Evolutionary conservation across 805 yeast genomes (phyloP).

Genomic region (Hanseniaspora opuntiae): DNA sequence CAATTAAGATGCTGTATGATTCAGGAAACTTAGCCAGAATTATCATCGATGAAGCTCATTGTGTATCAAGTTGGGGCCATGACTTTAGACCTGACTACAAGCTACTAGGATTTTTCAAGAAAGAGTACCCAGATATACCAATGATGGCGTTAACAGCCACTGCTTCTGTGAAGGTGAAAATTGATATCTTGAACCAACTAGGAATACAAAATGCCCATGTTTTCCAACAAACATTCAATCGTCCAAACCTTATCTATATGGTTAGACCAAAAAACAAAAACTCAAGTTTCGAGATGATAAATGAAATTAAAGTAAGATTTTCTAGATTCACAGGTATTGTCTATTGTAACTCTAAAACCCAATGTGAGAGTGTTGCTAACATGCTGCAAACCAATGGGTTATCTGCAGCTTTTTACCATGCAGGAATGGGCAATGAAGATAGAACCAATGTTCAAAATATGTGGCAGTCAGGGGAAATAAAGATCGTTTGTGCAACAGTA

Average conservation of each 20-base stretch:
- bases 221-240: constrained; percentile 80
- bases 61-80: constrained; percentile 98
- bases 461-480: constrained; percentile 66
- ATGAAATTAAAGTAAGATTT: constrained; percentile 40
- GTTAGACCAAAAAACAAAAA: constrained; percentile 52
- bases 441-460: constrained; percentile 54
- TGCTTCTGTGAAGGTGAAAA: constrained; percentile 77
- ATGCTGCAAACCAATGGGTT: constrained; percentile 48
- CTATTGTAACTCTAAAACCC: constrained; percentile 79
- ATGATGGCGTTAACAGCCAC: constrained; percentile 95
- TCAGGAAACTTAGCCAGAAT: constrained; percentile 58
- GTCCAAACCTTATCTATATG: constrained; percentile 72
- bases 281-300: constrained; percentile 42
- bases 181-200: constrained; percentile 74
- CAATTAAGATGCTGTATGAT: constrained; percentile 44
- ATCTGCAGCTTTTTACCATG: constrained; percentile 71
- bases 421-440: constrained; percentile 79
- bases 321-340: constrained; percentile 66
- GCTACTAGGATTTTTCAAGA: constrained; percentile 58
- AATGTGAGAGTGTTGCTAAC: constrained; percentile 71
- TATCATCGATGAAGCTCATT: constrained; percentile 94
- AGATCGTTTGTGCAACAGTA: constrained; percentile 88
- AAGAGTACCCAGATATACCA: constrained; percentile 65
- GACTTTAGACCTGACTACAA: constrained; percentile 95
- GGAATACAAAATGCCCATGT: constrained; percentile 47